Evolutionary conservation across 2,329 filamentous ascomycete genomes (phyloP).

Genomic region (Apiospora marii): DNA sequence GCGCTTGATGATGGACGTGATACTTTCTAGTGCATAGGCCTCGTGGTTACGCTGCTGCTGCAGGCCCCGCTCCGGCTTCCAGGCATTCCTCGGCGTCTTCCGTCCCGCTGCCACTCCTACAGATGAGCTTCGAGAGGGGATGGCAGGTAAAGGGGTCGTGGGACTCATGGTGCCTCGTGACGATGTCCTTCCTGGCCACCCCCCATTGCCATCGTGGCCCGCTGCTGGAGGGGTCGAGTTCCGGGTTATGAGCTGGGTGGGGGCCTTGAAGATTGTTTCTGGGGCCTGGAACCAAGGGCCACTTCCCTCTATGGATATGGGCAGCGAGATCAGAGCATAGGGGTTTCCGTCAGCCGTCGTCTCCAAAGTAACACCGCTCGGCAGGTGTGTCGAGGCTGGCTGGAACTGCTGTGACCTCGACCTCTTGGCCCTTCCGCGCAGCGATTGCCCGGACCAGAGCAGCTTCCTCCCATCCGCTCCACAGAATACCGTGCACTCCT

Average conservation of each 20-base stretch:
- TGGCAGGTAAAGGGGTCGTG: neutral
- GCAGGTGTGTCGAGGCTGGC: slow-evolving; percentile 13
- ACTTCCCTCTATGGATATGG: slow-evolving; percentile 21
- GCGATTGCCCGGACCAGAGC: slow-evolving; percentile 34
- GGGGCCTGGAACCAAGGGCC: slow-evolving; percentile 23
- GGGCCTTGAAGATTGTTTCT: slow-evolving; percentile 22
- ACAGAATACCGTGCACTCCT: slow-evolving; percentile 29
- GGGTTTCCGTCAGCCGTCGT: slow-evolving; percentile 24
- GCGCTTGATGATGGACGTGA: neutral
- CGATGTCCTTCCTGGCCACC: slow-evolving; percentile 17
- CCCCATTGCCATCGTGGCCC: neutral
- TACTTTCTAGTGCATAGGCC: neutral
- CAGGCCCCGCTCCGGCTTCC: neutral
- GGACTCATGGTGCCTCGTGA: slow-evolving; percentile 7
- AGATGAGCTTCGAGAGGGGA: slow-evolving; percentile 16
- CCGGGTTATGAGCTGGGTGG: slow-evolving; percentile 4
- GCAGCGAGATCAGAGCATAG: slow-evolving; percentile 24
- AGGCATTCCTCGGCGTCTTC: neutral
- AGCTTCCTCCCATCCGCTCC: slow-evolving; percentile 24
- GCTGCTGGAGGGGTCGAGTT: slow-evolving; percentile 4
- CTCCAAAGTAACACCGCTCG: slow-evolving; percentile 18
- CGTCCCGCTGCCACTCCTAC: neutral
- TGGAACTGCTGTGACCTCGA: slow-evolving; percentile 26
- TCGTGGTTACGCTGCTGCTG: neutral
- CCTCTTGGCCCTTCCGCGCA: slow-evolving; percentile 32